Conservation (phyloP, 257 asterid species). For the Ajuga chamaepitys region DNA sequence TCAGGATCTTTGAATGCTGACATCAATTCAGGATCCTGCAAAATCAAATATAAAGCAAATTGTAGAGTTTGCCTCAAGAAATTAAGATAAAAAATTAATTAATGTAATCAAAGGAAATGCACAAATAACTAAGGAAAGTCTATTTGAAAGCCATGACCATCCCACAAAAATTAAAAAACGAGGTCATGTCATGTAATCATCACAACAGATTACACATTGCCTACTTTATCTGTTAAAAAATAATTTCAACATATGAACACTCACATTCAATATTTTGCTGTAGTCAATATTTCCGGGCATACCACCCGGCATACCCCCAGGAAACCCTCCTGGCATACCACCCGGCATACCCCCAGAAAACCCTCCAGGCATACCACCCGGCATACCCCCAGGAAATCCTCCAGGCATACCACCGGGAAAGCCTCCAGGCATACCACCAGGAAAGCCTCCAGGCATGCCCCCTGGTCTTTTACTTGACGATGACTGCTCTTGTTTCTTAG, state of each 20-base stretch:
- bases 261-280: constrained; percentile 83
- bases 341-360: constrained; percentile 8
- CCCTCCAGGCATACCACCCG: background rate
- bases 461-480: constrained; percentile 66
- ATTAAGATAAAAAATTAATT: background rate
- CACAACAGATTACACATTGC: background rate
- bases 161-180: background rate
- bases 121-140: background rate
- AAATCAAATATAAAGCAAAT: constrained; percentile 15
- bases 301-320: constrained; percentile 22
- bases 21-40: constrained; percentile 97
- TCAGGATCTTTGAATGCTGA: constrained; percentile 97
- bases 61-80: background rate
- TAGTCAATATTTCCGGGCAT: constrained; percentile 54
- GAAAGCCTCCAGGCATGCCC: constrained; percentile 50
- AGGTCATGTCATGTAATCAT: background rate
- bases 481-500: constrained; percentile 79
- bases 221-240: background rate
- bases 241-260: constrained; percentile 3
- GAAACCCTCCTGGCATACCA: background rate
- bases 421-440: constrained; percentile 55
- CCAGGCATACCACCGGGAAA: constrained; percentile 6
- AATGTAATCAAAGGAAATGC: background rate
- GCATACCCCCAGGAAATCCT: background rate
- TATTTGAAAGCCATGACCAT: background rate